A percentile compares a stretch with the other conserved stretches of the same genome.
These are phyloP conservation scores for Quercus ilex DNA, from an alignment of 306 rosid species.

Conservation along the genomic window DNA sequence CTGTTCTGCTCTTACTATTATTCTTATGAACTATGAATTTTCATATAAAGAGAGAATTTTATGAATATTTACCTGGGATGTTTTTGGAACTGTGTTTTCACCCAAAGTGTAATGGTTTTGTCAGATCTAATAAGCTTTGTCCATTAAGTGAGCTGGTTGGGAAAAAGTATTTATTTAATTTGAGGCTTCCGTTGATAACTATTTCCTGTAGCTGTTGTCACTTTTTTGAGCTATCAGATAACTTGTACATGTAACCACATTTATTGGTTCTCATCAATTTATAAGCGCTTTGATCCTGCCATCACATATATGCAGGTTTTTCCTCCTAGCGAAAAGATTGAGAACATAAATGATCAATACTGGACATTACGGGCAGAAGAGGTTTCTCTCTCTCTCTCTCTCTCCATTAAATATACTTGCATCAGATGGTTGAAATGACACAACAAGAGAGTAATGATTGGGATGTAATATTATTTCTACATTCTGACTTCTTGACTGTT, in stretches of 20 bases:
- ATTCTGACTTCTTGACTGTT: background rate
- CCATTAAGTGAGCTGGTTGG: background rate
- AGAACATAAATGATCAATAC: conserved; percentile 85
- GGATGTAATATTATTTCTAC: background rate
- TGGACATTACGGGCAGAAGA: conserved; percentile 96
- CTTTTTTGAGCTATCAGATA: background rate
- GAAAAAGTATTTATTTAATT: background rate
- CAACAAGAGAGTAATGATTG: background rate
- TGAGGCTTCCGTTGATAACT: background rate
- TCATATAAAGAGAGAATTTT: background rate
- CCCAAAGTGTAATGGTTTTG: background rate
- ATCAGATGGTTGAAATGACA: background rate
- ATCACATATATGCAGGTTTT: conserved; percentile 55
- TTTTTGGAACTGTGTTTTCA: background rate
- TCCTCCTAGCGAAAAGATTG: conserved; percentile 79
- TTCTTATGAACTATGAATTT: background rate
- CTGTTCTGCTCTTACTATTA: conserved; percentile 9
- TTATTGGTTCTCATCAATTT: background rate
- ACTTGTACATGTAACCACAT: background rate
- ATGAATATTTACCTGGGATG: background rate
- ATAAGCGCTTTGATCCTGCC: conserved; percentile 7
- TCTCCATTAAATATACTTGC: background rate
- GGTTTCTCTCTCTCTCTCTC: conserved; percentile 38
- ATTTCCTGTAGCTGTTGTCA: background rate
- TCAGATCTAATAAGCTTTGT: background rate